Evolutionary conservation across 2,329 filamentous ascomycete species (phyloP), one percentile per base, ranked within the genome.

Genomic region (Clarireedia monteithiana): DNA sequence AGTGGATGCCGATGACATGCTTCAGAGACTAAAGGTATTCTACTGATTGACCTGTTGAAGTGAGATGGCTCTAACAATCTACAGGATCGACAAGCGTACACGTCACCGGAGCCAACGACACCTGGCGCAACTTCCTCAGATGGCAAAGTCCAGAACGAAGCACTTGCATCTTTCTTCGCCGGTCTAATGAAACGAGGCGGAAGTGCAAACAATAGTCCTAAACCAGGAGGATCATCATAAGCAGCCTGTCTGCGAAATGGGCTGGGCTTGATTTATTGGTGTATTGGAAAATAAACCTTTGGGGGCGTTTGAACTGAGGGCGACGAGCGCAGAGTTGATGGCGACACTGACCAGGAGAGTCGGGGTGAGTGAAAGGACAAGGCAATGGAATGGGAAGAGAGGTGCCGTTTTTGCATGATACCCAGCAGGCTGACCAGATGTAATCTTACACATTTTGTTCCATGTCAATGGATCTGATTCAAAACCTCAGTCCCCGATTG

Each of bases 1-100:
- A 69, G 89, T 96, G 30, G 91, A 96, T 72, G 91, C 91, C 7
- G 91, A 96, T 67, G 91, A 96, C 66, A 94, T 95, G 87, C 74
- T 96, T 57, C 87, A 91, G 70, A 83, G 88, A 64, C 77, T 95
- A 59, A 91, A 91, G 82, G 89, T 92, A 73, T 23, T 38, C 6
- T 44, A 67, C 56, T 51, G 30, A 34, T 6, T 50, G 36, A 44
- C n/a, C 20, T 7, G 12, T 20, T 24, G 23, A 46, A 14, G 10
- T 7, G 42, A 46, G 12, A 14, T 15, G 7, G 10, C 46, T 46
- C 12, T 48, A 50, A 58, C 27, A 30, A 48, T 48, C 40, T 17
- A 36, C 27, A 70, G 68, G 69, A 71, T 40, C 68, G 68, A 39
- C 67, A 70, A 60, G 64, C 59, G 20, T 67, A 67, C 42, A 63